Evolutionary conservation across 768 basidiomycete genomes (phyloP), one percentile per base, ranked within the genome.

Genomic region (Russula vinacea): DNA sequence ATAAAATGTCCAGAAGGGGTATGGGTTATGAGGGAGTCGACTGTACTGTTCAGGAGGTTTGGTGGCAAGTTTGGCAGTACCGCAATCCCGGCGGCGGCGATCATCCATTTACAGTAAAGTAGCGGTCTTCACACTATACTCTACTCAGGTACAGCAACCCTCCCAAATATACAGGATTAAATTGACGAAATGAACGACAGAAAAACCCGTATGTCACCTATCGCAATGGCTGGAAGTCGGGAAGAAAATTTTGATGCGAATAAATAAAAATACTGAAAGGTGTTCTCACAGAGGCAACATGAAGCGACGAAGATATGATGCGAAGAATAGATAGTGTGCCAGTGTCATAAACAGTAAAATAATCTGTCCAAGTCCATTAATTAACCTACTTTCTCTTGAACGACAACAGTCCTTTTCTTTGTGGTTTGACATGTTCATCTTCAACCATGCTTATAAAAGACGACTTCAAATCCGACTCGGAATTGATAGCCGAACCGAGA

Each of bases 391-490:
- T 65, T 45, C 32, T 58, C 45, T 26, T 65, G 24, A 54, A 56
- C 10, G 47, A 45, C 24, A 59, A 56, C 14, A 67, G 24, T 3
- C 67, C 47, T 26, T 24, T 65, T 51, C 45, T 66, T 52, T 55
- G 64, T 7, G 59, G 44, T 32, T 65, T 67, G 26, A 33, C 14
- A n/a, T 45, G n/a, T 11, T 61, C 63, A 17, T 35, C 19, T 37
- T 42, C 64, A 24, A 45, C 17, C 26, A 58, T 17, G 33, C n/a
- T 53, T 10, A 53, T 56, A 51, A 54, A 55, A n/a, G 66, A 62
- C 37, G 64, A 42, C 29, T 49, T 54, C 10, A 51, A 54, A 40
- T 58, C 58, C 1, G 52, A 50, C 42, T 58, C 60, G 13, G 67
- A 58, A 26, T 35, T 60, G 55, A 50, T 56, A 50, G 64, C 59